These are phyloP conservation scores for Trichoderma sp. DNA, from an alignment of 2,329 filamentous ascomycete species.

Conservation along the genomic window DNA sequence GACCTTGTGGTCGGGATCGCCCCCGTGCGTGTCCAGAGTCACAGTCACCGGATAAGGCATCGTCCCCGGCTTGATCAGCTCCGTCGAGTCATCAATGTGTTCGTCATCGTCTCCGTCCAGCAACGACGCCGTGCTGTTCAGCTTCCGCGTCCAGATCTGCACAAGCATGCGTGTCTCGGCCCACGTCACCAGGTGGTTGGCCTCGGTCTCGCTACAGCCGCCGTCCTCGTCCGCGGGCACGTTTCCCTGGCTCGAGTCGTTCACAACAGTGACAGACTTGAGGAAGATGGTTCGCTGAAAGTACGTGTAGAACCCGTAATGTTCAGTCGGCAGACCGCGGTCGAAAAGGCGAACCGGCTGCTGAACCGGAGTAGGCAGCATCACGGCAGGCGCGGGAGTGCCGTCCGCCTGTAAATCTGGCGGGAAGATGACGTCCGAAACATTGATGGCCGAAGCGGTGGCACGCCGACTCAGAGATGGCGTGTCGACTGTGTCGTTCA, in stretches of 20 bases:
- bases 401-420: constrained; percentile 68
- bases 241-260: constrained; percentile 46
- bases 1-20: constrained; percentile 54
- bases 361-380: constrained; percentile 70
- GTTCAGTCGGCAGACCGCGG: constrained; percentile 75
- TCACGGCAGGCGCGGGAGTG: constrained; percentile 68
- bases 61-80: constrained; percentile 54
- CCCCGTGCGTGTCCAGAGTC: constrained; percentile 64
- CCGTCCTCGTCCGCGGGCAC: constrained; percentile 57
- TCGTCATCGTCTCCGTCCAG: constrained; percentile 37
- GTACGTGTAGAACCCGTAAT: constrained; percentile 93
- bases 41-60: constrained; percentile 67
- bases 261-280: constrained; percentile 57
- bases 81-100: constrained; percentile 35
- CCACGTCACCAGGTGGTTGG: constrained; percentile 60
- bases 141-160: constrained; percentile 63
- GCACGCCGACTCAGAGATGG: constrained; percentile 32
- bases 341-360: constrained; percentile 88
- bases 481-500: constrained; percentile 40
- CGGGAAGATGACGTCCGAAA: constrained; percentile 57
- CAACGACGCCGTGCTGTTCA: constrained; percentile 48
- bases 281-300: constrained; percentile 87
- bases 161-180: constrained; percentile 64
- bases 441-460: constrained; percentile 32
- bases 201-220: constrained; percentile 56